Evolutionary conservation across 176 grass and related monocot genomes (phyloP).

Genomic region (Pontederia crassipes): DNA sequence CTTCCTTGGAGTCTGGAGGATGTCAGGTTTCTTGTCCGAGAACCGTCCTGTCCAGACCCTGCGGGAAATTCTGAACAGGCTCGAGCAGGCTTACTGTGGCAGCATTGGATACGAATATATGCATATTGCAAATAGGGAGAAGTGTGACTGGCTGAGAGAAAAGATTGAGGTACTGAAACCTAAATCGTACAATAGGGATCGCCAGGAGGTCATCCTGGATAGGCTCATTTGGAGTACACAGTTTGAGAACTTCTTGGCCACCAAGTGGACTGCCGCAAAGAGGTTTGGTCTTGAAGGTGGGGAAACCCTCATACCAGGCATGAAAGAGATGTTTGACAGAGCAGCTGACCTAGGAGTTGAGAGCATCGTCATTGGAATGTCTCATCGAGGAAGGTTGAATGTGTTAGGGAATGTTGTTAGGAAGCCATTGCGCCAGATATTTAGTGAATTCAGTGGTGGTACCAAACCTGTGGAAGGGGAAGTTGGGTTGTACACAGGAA

Average conservation of each 20-base stretch:
- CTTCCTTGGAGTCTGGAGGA: slow-evolving; percentile 86
- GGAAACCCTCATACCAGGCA: slow-evolving; percentile 85
- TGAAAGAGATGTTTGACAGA: slow-evolving; percentile 97
- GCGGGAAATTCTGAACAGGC: slow-evolving; percentile 69
- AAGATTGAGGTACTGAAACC: slow-evolving; percentile 57
- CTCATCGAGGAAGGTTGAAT: slow-evolving; percentile 92
- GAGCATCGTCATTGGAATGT: slow-evolving; percentile 94
- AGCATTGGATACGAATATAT: slow-evolving; percentile 84
- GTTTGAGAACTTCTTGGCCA: slow-evolving; percentile 92
- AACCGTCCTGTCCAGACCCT: slow-evolving; percentile 85
- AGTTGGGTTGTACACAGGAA: slow-evolving; percentile 83
- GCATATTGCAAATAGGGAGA: slow-evolving; percentile 83
- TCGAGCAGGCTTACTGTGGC: slow-evolving; percentile 84
- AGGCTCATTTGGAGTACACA: slow-evolving; percentile 93
- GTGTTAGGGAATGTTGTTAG: slow-evolving; percentile 83
- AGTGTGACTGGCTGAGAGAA: slow-evolving; percentile 93
- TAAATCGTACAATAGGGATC: slow-evolving; percentile 38
- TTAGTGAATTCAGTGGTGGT: slow-evolving; percentile 82
- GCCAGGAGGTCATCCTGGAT: slow-evolving; percentile 72
- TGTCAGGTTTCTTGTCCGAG: slow-evolving; percentile 73
- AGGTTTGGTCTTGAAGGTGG: slow-evolving; percentile 83
- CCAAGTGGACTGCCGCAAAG: slow-evolving; percentile 92
- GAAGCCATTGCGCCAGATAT: slow-evolving; percentile 88
- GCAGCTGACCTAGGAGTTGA: slow-evolving; percentile 60
- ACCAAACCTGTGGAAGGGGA: slow-evolving; percentile 79